Evolutionary conservation across 495 filamentous ascomycete species (phyloP).

Genomic region (Bryoglossum gracile): DNA sequence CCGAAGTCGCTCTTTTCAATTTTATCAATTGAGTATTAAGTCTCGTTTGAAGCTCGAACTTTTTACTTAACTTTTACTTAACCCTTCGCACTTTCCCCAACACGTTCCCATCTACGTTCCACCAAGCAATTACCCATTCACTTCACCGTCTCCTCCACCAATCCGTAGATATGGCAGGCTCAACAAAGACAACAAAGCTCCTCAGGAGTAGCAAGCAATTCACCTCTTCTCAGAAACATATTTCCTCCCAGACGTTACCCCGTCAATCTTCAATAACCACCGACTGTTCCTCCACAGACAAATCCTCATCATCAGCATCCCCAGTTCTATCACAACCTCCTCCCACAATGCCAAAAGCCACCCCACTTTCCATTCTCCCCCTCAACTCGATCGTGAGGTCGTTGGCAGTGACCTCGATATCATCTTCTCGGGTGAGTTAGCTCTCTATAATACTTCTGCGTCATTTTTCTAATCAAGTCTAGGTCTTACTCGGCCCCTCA

Average conservation of each 20-base stretch:
- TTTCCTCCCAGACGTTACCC: slow-evolving; percentile 16
- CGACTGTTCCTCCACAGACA: slow-evolving; percentile 9
- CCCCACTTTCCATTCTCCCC: slow-evolving; percentile 67
- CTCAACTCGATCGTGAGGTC: slow-evolving; percentile 69
- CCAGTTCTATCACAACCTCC: neutral
- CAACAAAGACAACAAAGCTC: slow-evolving; percentile 15
- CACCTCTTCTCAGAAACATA: neutral
- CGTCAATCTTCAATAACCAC: slow-evolving; percentile 15
- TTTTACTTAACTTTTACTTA: slow-evolving; percentile 1
- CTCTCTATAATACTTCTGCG: neutral
- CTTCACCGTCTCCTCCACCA: neutral
- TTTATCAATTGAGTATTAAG: slow-evolving; percentile 2
- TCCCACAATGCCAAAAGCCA: slow-evolving; percentile 13
- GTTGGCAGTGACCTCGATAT: slow-evolving; percentile 69
- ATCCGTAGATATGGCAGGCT: slow-evolving; percentile 10
- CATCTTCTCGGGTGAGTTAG: slow-evolving; percentile 51
- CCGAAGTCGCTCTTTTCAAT: slow-evolving; percentile 20
- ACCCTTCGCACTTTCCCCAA: neutral
- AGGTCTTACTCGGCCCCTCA: slow-evolving; percentile 58
- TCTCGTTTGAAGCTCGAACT: neutral
- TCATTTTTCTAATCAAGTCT: neutral
- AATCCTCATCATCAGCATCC: neutral
- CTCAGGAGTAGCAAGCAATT: slow-evolving; percentile 9
- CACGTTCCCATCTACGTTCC: neutral
- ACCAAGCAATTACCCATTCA: neutral